Base-by-base conservation (phyloP, 805 yeast species). In the Jamesozyma gamospora region DNA sequence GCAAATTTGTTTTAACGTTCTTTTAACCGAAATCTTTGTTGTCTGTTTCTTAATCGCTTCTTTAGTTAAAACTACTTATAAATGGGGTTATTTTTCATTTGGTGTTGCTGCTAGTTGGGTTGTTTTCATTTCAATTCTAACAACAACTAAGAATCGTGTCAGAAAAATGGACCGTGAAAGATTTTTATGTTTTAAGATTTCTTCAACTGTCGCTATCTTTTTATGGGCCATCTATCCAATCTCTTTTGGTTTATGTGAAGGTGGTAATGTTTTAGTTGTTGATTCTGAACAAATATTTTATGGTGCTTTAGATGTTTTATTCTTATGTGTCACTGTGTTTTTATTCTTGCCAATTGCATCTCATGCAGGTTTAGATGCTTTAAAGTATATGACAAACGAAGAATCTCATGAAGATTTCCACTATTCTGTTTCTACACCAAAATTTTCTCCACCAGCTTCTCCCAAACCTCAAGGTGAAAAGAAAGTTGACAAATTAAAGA, bases 201-300 rank as follows among this genome's bases (percentile, higher is more conserved):
- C 31, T 34, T 21, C 26, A n/a, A 12, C 14, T 18, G 11, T 25
- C 5, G 24, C 69, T 28, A 55, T 65, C 26, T 69, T 75, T 43
- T 45, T 46, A 35, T 69, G 75, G 73, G 52, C 71, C 36, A 60
- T 74, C 44, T 53, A 53, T 45, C 52, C 54, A 44, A 37, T 53
- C 28, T 35, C 46, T 41, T 54, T 50, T 41, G 57, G 56, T 52
- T 38, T 53, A 27, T 60, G 70, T 52, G 82, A 76, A 53, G 82
- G 82, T 65, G 80, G 81, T 58, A 75, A 75, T 53, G 72, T 64
- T 35, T 70, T 76, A 44, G 72, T 67, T 51, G 75, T 76, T 28
- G 79, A 74, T 52, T 66, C 77, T 25, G 80, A 73, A 52, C 69
- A 72, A 34, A 75, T 70, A 17, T 76, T 74, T 61, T 74, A 72